Percentiles rank a stretch among this genome's conserved stretches.
Conservation (phyloP, 176 grass and related monocot species). For the Hsuehochloa calcarea region DNA sequence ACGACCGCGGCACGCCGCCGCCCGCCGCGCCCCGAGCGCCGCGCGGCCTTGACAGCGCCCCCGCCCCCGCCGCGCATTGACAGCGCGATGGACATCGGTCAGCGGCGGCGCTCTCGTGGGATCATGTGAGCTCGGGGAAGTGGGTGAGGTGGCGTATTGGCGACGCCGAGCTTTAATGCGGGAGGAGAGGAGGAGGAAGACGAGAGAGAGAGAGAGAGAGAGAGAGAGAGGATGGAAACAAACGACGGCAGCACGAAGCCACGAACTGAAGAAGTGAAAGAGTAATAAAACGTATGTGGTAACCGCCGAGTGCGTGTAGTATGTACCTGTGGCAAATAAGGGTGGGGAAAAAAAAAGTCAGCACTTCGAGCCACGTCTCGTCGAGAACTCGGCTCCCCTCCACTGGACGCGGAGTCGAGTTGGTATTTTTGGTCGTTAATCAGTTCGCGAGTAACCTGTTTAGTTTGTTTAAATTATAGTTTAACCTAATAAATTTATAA, state of each 20-base stretch:
- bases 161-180: neutral
- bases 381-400: too few relatives aligned
- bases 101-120: neutral
- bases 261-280: neutral
- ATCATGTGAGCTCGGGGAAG: conserved; percentile 19
- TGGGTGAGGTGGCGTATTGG: neutral
- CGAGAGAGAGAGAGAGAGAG: too few relatives aligned
- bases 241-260: neutral
- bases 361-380: too few relatives aligned
- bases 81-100: conserved; percentile 21
- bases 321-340: too few relatives aligned
- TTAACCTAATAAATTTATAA: too few relatives aligned
- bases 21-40: conserved; percentile 1
- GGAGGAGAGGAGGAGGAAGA: neutral
- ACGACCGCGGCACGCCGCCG: conserved; percentile 45
- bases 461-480: too few relatives aligned
- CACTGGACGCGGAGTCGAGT: too few relatives aligned
- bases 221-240: neutral
- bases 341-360: too few relatives aligned
- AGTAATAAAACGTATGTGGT: neutral
- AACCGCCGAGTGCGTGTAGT: conserved; percentile 3
- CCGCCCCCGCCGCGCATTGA: conserved; percentile 9
- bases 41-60: conserved; percentile 19
- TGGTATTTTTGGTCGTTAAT: too few relatives aligned
- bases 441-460: too few relatives aligned